Base-by-base conservation (phyloP, 1,284 basidiomycete species). In the Irpex sp. region DNA sequence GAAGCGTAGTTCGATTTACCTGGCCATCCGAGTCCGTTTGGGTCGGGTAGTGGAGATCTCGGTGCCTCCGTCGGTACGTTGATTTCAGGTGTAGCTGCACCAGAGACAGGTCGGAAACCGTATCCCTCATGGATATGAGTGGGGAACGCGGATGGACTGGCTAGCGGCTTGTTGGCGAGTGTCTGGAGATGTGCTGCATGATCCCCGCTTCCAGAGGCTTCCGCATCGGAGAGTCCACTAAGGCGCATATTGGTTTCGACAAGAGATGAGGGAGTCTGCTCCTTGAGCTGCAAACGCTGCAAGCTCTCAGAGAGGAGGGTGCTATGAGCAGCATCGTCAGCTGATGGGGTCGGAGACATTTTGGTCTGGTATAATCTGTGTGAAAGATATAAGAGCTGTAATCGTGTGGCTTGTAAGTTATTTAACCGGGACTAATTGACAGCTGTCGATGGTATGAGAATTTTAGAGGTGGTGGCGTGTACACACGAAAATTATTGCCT, bases 11-110 rank as follows among this genome's bases (percentile, higher is more conserved):
- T 17, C 15, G 59, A 61, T 82, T 71, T 69, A 93, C 94, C 94
- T 76, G 96, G 96, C 95, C 96, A 97, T 2, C 95, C 96, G 13
- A 97, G 83, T 49, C 96, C 96, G 70, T 97, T 86, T 54, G 85
- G 86, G 77, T 96, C 94, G 52, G 91, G 91, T 40, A 95, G 85
- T 63, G 85, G 81, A 67, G 75, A 78, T 36, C 61, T 68, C 21
- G 67, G 59, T 34, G 65, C 66, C 8, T 59, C 57, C 8, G 66
- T 69, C 8, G 69, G 67, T 21, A 67, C 65, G 19, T 68, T 66
- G 51, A 74, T 70, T 8, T 75, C 76, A 58, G 89, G 91, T 2
- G 91, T 91, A n/a, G 85, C 82, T 48, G 82, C 73, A 2, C 88
- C 89, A 19, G 89, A 91, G 40, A 82, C 73, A 5, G 85, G 79